Percentiles rank a stretch among this genome's conserved stretches.
phyloP scores from a whole-genome alignment of 1,284 basidiomycete genomes.

The Melampsora americana region DNA sequence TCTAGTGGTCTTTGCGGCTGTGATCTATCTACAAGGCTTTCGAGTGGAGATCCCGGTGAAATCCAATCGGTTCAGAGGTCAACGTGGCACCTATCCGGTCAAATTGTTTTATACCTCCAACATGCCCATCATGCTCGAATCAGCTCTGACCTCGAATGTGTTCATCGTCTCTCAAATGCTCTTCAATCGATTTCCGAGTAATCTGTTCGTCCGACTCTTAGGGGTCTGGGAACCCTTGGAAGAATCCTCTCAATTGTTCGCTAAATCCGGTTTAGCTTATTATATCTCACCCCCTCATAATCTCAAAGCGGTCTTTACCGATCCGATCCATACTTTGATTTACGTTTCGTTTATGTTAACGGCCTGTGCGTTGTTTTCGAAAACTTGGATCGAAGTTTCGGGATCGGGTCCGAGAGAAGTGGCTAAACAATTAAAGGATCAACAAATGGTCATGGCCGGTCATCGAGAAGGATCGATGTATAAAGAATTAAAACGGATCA shows the following conservation, averaged over 20 bases:
- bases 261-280: slow-evolving; percentile 86
- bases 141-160: slow-evolving; percentile 86
- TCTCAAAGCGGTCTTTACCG: slow-evolving; percentile 76
- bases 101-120: slow-evolving; percentile 99
- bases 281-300: slow-evolving; percentile 97
- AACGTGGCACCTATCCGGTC: slow-evolving; percentile 90
- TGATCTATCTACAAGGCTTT: slow-evolving; percentile 99
- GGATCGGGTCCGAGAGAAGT: slow-evolving; percentile 92
- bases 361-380: slow-evolving; percentile 94
- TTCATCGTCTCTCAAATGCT: slow-evolving; percentile 98
- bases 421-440: slow-evolving; percentile 97
- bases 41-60: slow-evolving; percentile 98
- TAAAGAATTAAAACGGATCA: slow-evolving; percentile 96
- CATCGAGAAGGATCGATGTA: slow-evolving; percentile 97
- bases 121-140: slow-evolving; percentile 99
- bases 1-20: slow-evolving; percentile 81
- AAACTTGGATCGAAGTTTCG: slow-evolving; percentile 99
- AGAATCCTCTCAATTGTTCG: slow-evolving; percentile 85
- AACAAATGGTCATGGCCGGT: slow-evolving; percentile 97
- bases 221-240: slow-evolving; percentile 97
- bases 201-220: slow-evolving; percentile 82
- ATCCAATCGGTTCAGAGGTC: slow-evolving; percentile 90
- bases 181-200: slow-evolving; percentile 80
- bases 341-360: slow-evolving; percentile 91
- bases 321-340: slow-evolving; percentile 87